Conservation (phyloP, 169 alveolate genomes). For the Plasmodium relictum region DNA sequence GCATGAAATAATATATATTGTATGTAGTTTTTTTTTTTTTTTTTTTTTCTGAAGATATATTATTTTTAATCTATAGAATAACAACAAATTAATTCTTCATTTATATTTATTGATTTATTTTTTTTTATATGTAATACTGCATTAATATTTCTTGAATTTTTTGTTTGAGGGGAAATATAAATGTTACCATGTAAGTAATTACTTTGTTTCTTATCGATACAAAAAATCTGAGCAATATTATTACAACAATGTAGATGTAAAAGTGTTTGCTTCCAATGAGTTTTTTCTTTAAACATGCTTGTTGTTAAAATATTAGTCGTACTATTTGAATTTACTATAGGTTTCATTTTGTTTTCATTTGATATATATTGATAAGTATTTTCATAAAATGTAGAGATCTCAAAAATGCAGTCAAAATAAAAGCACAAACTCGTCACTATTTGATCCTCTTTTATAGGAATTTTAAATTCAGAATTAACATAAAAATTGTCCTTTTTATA, state of each 20-base stretch:
- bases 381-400: constrained; percentile 41
- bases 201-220: constrained; percentile 1
- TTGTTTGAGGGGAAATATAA: constrained; percentile 24
- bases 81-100: constrained; percentile 40
- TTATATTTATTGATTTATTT: constrained; percentile 53
- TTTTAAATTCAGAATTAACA: constrained; percentile 36
- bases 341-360: background rate
- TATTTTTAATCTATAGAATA: constrained; percentile 28
- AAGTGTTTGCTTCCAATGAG: constrained; percentile 89
- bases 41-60: background rate
- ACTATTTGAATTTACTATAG: background rate
- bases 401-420: constrained; percentile 81
- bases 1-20: background rate
- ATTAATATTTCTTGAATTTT: constrained; percentile 44
- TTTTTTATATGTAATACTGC: constrained; percentile 63
- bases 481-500: constrained; percentile 56
- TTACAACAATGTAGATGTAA: constrained; percentile 77
- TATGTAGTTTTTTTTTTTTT: too few relatives aligned
- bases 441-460: constrained; percentile 54
- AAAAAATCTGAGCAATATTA: constrained; percentile 29
- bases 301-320: constrained; percentile 79
- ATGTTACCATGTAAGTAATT: constrained; percentile 54
- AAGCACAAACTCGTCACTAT: constrained; percentile 75
- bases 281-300: constrained; percentile 80
- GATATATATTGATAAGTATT: constrained; percentile 7